A percentile compares a stretch with the other conserved stretches of the same genome.
These are phyloP conservation scores for Trichoderma aggressivum DNA, from an alignment of 2,329 filamentous ascomycete species.

Conservation along the genomic window DNA sequence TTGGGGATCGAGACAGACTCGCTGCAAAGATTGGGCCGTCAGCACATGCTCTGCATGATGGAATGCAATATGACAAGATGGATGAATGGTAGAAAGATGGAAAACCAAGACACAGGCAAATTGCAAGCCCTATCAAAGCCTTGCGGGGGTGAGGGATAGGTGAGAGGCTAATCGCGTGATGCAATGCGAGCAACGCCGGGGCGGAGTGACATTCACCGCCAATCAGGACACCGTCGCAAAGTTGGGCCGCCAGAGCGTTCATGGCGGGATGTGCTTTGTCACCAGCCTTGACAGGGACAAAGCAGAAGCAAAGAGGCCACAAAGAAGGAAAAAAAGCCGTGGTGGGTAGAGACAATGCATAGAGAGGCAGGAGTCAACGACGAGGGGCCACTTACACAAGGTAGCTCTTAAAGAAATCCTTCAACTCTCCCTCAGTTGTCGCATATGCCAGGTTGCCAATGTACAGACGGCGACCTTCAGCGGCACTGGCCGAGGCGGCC, in stretches of 20 bases:
- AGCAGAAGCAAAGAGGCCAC: neutral
- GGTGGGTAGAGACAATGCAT: neutral
- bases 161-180: conserved; percentile 6
- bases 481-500: conserved; percentile 92
- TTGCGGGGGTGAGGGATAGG: neutral
- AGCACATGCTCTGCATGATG: neutral
- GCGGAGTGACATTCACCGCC: conserved; percentile 18
- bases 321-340: neutral
- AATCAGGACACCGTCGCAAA: conserved; percentile 16
- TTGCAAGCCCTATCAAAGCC: neutral
- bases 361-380: neutral
- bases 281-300: neutral
- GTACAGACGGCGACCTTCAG: conserved; percentile 98
- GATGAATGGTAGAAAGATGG: neutral
- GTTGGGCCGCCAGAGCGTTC: neutral
- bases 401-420: conserved; percentile 99
- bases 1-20: conserved; percentile 99
- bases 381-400: conserved; percentile 76
- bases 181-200: neutral
- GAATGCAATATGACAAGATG: neutral
- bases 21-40: conserved; percentile 49
- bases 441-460: conserved; percentile 99
- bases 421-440: conserved; percentile 99
- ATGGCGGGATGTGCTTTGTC: neutral
- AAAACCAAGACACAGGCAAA: neutral